Conservation (phyloP, 441 rosid species). For the Raphanus hybrid region DNA sequence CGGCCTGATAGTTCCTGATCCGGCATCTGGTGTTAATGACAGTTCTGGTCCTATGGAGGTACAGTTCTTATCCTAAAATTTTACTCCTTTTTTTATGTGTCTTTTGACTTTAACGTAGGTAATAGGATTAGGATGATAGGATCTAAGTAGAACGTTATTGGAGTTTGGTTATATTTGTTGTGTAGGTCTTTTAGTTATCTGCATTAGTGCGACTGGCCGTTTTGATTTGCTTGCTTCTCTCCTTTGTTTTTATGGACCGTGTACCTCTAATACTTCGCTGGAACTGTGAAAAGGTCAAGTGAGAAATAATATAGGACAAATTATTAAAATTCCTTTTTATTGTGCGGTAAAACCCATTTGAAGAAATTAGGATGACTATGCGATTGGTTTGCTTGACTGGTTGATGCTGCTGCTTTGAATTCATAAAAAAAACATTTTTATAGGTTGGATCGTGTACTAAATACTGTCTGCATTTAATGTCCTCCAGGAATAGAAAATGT, state of each 20-base stretch:
- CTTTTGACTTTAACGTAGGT: not conserved
- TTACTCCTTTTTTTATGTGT: conserved; percentile 20
- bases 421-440: conserved; percentile 6
- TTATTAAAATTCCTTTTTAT: not conserved
- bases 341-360: not conserved
- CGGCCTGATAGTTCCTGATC: conserved; percentile 64
- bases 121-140: not conserved
- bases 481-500: conserved; percentile 39
- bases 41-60: conserved; percentile 78
- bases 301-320: not conserved
- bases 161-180: not conserved
- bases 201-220: not conserved
- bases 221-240: not conserved
- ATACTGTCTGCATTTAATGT: not conserved
- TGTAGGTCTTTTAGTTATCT: not conserved
- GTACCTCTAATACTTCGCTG: not conserved
- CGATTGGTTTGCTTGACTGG: not conserved
- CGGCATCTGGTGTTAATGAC: conserved; percentile 46
- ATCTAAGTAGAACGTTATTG: not conserved
- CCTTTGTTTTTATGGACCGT: not conserved
- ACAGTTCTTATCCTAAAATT: conserved; percentile 33
- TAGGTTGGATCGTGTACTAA: not conserved
- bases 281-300: conserved; percentile 8
- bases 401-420: not conserved
- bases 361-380: not conserved